phyloP scores from a whole-genome alignment of 441 rosid species.

The Lepidium campestre region DNA sequence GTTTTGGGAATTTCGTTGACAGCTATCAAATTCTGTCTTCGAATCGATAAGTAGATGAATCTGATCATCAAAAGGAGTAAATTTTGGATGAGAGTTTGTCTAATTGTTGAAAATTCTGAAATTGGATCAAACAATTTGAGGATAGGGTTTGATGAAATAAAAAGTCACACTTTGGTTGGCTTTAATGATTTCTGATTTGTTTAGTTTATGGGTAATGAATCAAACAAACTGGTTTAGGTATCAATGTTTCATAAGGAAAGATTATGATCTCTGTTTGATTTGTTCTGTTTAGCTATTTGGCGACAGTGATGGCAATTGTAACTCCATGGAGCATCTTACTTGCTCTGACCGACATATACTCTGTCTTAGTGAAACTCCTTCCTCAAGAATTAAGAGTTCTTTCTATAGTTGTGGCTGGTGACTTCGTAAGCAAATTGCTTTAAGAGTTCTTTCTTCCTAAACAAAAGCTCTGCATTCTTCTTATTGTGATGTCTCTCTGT shows the following conservation, averaged over 20 bases:
- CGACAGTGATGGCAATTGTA: slow-evolving; percentile 68
- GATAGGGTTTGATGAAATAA: background rate
- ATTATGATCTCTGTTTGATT: background rate
- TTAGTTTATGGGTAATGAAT: background rate
- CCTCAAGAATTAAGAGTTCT: slow-evolving; percentile 47
- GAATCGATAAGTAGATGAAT: background rate
- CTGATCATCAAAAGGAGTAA: background rate
- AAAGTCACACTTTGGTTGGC: background rate
- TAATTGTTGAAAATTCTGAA: background rate
- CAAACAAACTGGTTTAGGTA: background rate
- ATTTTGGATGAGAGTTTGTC: background rate
- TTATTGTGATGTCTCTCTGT: background rate
- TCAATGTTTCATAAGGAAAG: background rate
- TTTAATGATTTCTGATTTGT: background rate
- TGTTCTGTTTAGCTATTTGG: slow-evolving; percentile 46
- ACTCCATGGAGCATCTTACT: slow-evolving; percentile 70
- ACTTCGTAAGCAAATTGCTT: slow-evolving; percentile 42
- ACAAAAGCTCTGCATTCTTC: background rate
- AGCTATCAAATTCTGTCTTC: background rate
- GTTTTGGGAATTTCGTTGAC: background rate
- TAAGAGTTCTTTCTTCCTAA: background rate
- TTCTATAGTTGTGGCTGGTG: slow-evolving; percentile 46
- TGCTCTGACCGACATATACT: slow-evolving; percentile 61
- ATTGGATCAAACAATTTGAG: background rate
- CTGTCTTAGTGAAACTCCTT: slow-evolving; percentile 43